These are phyloP conservation scores for Fraxinus xanthoxyloides DNA, from an alignment of 305 asterid species.

Conservation along the genomic window DNA sequence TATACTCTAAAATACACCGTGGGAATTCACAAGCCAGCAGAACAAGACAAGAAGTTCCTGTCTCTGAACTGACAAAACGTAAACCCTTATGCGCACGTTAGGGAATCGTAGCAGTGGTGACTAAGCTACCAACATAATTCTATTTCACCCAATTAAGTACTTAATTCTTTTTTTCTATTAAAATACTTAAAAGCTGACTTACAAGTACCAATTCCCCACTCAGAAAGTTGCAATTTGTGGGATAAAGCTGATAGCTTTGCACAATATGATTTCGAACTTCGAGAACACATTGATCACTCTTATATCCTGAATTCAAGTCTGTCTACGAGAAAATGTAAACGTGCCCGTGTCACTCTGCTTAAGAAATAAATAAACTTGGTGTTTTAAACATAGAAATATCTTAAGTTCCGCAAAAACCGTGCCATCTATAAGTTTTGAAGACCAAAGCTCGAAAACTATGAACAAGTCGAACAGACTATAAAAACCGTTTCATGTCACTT, in stretches of 20 bases:
- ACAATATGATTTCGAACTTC: not conserved
- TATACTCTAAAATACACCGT: conserved; percentile 34
- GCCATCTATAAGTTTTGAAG: not conserved
- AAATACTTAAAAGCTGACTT: not conserved
- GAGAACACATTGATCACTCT: not conserved
- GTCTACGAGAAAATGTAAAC: not conserved
- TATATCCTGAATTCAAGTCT: not conserved
- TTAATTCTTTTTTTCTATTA: not conserved
- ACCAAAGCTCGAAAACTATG: not conserved
- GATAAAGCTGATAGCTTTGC: not conserved
- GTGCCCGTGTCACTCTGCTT: not conserved
- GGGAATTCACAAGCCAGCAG: conserved; percentile 53
- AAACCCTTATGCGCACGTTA: conserved; percentile 58
- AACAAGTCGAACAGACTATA: not conserved
- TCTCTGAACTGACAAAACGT: conserved; percentile 59
- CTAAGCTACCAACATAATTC: conserved; percentile 12
- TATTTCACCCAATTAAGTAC: not conserved
- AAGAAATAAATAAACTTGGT: not conserved
- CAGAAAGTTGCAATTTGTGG: not conserved
- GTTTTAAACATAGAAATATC: not conserved
- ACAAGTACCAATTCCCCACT: not conserved
- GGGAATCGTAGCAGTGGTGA: conserved; percentile 40
- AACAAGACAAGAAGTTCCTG: conserved; percentile 42
- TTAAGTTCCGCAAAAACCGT: not conserved
- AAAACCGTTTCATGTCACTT: not conserved